Evolutionary conservation across 768 basidiomycete genomes (phyloP).

Genomic region (Mycena galopus): DNA sequence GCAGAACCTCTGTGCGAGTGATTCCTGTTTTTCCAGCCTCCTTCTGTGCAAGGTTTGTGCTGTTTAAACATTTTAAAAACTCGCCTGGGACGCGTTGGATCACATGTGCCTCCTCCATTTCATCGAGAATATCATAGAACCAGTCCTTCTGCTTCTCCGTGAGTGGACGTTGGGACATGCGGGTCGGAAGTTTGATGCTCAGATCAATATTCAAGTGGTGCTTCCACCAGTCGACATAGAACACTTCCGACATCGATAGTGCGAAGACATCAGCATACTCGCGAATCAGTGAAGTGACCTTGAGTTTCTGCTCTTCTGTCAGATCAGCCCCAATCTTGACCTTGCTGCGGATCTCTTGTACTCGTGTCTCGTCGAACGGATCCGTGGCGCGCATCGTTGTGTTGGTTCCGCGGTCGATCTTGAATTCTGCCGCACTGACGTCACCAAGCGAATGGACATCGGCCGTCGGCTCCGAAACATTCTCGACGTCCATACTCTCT

Average conservation of each 20-base stretch:
- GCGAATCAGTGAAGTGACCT: background rate
- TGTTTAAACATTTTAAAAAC: conserved; percentile 8
- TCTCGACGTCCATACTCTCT: background rate
- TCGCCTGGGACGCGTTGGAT: conserved; percentile 8
- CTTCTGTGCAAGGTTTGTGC: conserved; percentile 14
- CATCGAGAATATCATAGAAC: conserved; percentile 19
- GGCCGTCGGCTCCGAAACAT: background rate
- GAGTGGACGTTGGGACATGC: conserved; percentile 18
- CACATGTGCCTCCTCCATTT: conserved; percentile 15
- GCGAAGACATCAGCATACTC: conserved; percentile 39
- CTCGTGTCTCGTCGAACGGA: conserved; percentile 38
- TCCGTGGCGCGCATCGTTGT: conserved; percentile 27
- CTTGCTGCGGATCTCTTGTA: conserved; percentile 32
- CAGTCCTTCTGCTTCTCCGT: conserved; percentile 20
- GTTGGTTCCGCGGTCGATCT: conserved; percentile 19
- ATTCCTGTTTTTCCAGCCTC: conserved; percentile 25
- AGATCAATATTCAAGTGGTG: conserved; percentile 20
- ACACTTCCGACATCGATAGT: conserved; percentile 29
- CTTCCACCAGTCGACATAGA: conserved; percentile 22
- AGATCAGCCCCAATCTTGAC: conserved; percentile 41
- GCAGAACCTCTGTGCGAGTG: conserved; percentile 10
- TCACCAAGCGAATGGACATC: background rate
- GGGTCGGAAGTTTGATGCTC: background rate
- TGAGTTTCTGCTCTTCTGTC: conserved; percentile 9
- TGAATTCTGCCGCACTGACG: conserved; percentile 3